Evolutionary conservation across 306 rosid species (phyloP).

Genomic region (Fragaria nilgerrensis): DNA sequence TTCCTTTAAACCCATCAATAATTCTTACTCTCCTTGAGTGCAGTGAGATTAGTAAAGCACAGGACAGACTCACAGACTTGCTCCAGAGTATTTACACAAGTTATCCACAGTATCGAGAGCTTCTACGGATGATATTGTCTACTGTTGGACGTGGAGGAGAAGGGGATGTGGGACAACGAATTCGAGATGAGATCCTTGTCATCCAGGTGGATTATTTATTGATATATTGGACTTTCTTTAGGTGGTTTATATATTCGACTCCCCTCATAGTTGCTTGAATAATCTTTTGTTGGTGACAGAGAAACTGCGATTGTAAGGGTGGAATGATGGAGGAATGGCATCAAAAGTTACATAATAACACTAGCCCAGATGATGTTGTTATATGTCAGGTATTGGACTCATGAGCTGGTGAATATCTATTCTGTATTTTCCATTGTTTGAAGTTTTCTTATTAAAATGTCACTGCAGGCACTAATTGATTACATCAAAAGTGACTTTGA

Average conservation of each 20-base stretch:
- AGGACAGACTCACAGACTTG: slow-evolving; percentile 86
- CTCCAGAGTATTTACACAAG: slow-evolving; percentile 69
- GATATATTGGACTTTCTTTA: slow-evolving; percentile 2
- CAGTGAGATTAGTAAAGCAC: slow-evolving; percentile 98
- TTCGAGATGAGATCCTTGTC: slow-evolving; percentile 96
- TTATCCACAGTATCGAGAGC: slow-evolving; percentile 72
- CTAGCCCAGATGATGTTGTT: slow-evolving; percentile 97
- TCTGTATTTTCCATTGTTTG: slow-evolving; percentile 17
- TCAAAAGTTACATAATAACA: slow-evolving; percentile 96
- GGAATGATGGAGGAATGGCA: slow-evolving; percentile 99
- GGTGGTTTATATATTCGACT: slow-evolving; percentile 18
- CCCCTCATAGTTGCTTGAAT: slow-evolving; percentile 17
- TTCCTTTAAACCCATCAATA: slow-evolving; percentile 23
- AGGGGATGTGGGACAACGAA: slow-evolving; percentile 98
- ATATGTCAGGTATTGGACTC: slow-evolving; percentile 82
- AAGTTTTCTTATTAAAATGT: slow-evolving; percentile 24
- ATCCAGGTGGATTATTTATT: slow-evolving; percentile 61
- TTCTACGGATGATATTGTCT: slow-evolving; percentile 84
- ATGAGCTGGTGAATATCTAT: slow-evolving; percentile 24
- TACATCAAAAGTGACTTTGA: slow-evolving; percentile 76
- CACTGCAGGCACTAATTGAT: slow-evolving; percentile 80
- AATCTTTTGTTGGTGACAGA: slow-evolving; percentile 45
- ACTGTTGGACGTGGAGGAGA: slow-evolving; percentile 99
- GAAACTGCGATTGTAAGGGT: slow-evolving; percentile 82
- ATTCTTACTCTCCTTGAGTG: slow-evolving; percentile 23